Evolutionary conservation across 1,139 yeast genomes (phyloP).

Genomic region (Yamadazyma kanchanaburiensis): DNA sequence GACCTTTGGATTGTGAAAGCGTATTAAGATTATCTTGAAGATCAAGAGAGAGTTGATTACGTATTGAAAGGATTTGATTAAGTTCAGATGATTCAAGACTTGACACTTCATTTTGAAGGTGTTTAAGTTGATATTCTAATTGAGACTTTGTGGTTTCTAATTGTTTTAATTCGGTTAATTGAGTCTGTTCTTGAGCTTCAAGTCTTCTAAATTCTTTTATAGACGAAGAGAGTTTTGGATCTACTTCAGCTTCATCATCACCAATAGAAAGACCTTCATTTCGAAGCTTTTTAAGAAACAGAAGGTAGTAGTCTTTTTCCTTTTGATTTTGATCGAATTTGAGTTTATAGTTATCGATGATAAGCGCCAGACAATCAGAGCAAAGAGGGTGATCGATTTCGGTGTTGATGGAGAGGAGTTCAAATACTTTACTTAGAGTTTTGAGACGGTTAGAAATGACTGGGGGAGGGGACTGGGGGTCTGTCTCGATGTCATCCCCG

Average conservation of each 20-base stretch:
- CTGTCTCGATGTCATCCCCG: slow-evolving; percentile 5
- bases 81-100: slow-evolving; percentile 40
- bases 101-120: slow-evolving; percentile 38
- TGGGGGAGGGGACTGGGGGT: no score
- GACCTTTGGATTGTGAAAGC: slow-evolving; percentile 57
- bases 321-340: slow-evolving; percentile 71
- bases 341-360: slow-evolving; percentile 64
- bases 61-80: slow-evolving; percentile 37
- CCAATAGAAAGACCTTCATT: slow-evolving; percentile 34
- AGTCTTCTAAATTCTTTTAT: slow-evolving; percentile 37
- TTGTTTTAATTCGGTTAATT: slow-evolving; percentile 39
- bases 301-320: slow-evolving; percentile 77
- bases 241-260: slow-evolving; percentile 18
- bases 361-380: slow-evolving; percentile 70
- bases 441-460: slow-evolving; percentile 45
- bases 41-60: slow-evolving; percentile 53
- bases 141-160: slow-evolving; percentile 42
- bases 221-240: slow-evolving; percentile 38
- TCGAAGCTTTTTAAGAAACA: slow-evolving; percentile 66
- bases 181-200: slow-evolving; percentile 29
- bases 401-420: slow-evolving; percentile 55
- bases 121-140: slow-evolving; percentile 36
- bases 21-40: slow-evolving; percentile 47
- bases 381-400: slow-evolving; percentile 90
- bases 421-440: slow-evolving; percentile 60